A percentile compares a stretch with the other conserved stretches of the same genome.
These are phyloP conservation scores for Neofusicoccum kwambonambiense DNA, from an alignment of 2,329 filamentous ascomycete genomes.

Conservation along the genomic window DNA sequence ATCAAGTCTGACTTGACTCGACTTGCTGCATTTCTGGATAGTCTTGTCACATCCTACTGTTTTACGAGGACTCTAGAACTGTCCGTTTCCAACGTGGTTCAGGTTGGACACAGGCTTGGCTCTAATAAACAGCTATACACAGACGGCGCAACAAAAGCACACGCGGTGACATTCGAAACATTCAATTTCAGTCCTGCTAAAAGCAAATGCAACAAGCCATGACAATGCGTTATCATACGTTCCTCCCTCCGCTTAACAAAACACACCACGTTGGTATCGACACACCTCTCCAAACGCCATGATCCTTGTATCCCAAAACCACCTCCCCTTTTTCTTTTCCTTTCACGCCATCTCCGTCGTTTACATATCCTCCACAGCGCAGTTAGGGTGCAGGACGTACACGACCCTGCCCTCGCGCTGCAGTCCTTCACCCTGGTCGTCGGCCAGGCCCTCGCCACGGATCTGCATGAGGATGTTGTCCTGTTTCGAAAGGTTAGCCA, in stretches of 20 bases:
- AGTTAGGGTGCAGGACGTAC: slow-evolving; percentile 94
- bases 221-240: background rate
- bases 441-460: slow-evolving; percentile 84
- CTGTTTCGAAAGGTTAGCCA: slow-evolving; percentile 35
- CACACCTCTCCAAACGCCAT: slow-evolving; percentile 8
- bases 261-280: background rate
- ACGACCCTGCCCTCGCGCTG: slow-evolving; percentile 57
- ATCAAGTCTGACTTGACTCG: too few species aligned
- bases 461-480: slow-evolving; percentile 61
- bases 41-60: too few species aligned
- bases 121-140: too few species aligned
- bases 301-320: background rate
- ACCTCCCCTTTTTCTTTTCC: background rate
- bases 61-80: too few species aligned
- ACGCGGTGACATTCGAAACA: too few species aligned
- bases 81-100: too few species aligned
- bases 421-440: slow-evolving; percentile 63
- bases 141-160: too few species aligned
- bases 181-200: too few species aligned
- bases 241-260: background rate
- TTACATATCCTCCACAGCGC: slow-evolving; percentile 66
- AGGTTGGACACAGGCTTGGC: too few species aligned
- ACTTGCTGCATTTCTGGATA: too few species aligned
- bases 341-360: background rate
- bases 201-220: background rate